Evolutionary conservation across 2,329 filamentous ascomycete genomes (phyloP).

Genomic region (Fusarium sterilihyphosum): DNA sequence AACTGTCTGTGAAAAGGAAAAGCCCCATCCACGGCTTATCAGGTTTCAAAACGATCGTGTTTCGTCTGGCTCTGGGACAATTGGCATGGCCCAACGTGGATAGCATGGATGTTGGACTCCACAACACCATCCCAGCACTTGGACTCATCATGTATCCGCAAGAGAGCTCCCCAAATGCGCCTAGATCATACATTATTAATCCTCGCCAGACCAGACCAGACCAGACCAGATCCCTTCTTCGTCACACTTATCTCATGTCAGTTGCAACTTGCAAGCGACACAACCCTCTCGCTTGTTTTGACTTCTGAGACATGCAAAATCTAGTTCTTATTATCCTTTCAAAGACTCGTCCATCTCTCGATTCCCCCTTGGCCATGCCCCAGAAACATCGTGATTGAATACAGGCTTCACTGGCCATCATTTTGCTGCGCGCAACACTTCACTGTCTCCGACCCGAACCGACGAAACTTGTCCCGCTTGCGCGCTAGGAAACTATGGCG

Average conservation of each 20-base stretch:
- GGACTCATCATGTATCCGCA: constrained; percentile 37
- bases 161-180: constrained; percentile 18
- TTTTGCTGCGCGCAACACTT: constrained; percentile 13
- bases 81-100: neutral
- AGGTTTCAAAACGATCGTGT: constrained; percentile 8
- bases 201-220: constrained; percentile 1
- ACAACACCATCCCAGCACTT: constrained; percentile 34
- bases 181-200: constrained; percentile 34
- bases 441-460: constrained; percentile 1
- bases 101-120: constrained; percentile 18
- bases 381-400: constrained; percentile 20
- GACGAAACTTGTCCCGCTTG: neutral
- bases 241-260: constrained; percentile 39
- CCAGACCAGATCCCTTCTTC: constrained; percentile 9
- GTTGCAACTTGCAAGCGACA: constrained; percentile 11
- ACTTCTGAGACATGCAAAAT: constrained; percentile 21
- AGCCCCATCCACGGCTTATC: neutral
- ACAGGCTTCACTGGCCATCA: constrained; percentile 15
- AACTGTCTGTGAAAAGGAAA: neutral
- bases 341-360: neutral
- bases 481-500: constrained; percentile 17
- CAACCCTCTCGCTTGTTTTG: constrained; percentile 16
- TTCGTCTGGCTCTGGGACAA: constrained; percentile 13
- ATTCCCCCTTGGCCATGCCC: constrained; percentile 22
- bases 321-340: neutral